These are phyloP conservation scores for Camellia oleifera DNA, from an alignment of 179 eudicot species.

Conservation along the genomic window DNA sequence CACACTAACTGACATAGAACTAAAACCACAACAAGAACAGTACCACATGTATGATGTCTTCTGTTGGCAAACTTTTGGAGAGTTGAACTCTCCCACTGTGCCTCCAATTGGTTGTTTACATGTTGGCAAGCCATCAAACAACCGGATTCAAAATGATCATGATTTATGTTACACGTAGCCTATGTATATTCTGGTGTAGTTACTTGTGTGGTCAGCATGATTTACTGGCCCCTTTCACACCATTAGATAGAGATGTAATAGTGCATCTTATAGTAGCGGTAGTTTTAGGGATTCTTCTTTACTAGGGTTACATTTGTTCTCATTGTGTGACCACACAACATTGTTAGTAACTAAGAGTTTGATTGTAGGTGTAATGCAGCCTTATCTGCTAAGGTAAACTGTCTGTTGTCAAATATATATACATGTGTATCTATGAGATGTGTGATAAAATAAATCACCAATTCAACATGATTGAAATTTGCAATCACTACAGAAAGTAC, in stretches of 20 bases:
- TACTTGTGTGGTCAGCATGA: constrained; percentile 25
- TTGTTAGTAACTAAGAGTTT: constrained; percentile 7
- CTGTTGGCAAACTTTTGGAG: constrained; percentile 72
- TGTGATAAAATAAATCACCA: constrained; percentile 1
- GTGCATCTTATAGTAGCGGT: constrained; percentile 1
- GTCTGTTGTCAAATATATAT: background rate
- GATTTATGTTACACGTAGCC: constrained; percentile 21
- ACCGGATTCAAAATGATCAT: constrained; percentile 19
- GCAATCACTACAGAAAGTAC: background rate
- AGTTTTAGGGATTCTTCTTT: constrained; percentile 9
- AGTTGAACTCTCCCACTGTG: constrained; percentile 51
- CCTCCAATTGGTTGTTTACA: constrained; percentile 62
- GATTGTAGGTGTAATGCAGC: background rate
- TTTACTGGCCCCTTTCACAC: constrained; percentile 33
- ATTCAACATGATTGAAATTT: background rate
- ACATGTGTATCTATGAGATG: background rate
- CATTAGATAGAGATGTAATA: constrained; percentile 8
- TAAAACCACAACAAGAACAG: constrained; percentile 50
- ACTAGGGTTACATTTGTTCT: constrained; percentile 12
- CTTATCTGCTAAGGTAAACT: background rate
- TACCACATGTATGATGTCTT: constrained; percentile 56
- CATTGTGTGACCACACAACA: constrained; percentile 14
- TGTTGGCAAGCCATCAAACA: constrained; percentile 44
- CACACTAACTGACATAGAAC: constrained; percentile 48
- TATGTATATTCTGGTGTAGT: constrained; percentile 13